Evolutionary conservation across 2,329 filamentous ascomycete species (phyloP), one percentile per base, ranked within the genome.

Genomic region (Coniella lustricola): DNA sequence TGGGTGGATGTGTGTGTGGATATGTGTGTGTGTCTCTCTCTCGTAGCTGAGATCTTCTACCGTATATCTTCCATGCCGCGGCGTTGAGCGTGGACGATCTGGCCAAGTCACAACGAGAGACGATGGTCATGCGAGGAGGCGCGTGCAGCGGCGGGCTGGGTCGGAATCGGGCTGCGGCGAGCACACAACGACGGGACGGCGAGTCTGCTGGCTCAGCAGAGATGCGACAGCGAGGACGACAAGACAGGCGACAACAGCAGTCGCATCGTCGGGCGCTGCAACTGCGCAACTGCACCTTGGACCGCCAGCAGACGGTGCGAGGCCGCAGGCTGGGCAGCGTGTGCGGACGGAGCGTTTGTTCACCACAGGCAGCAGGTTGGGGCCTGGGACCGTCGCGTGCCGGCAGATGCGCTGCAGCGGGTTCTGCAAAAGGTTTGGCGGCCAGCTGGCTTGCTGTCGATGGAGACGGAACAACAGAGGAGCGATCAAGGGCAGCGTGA

Each of bases 11-110:
- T n/a, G n/a, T n/a, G n/a, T n/a, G n/a, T n/a, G n/a, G n/a, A n/a
- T n/a, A n/a, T n/a, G n/a, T 5, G 25, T 17, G 39, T 33, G 37
- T 34, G 25, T 20, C 25, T 10, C 5, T 43, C 33, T 42, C 40
- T 42, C 40, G 22, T 45, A 21, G 33, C 20, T 38, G 44, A 46
- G 34, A 31, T 39, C 33, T 16, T 29, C 33, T 45, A 45, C 29
- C 37, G 34, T n/a, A 21, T 35, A 40, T 34, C 31, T 41, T 49
- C 47, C 47, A 49, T 49, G 35, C 47, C 22, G 39, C 41, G 37
- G n/a, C 31, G 25, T 29, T 20, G 33, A 31, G 37, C 16, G 7
- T 36, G 9, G 14, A 14, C 8, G 20, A n/a, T n/a, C n/a, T n/a
- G n/a, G n/a, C n/a, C n/a, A n/a, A n/a, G n/a, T n/a, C n/a, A n/a